A percentile compares a stretch with the other conserved stretches of the same genome.
phyloP scores from a whole-genome alignment of 768 basidiomycete genomes.

The Suillus americanus region DNA sequence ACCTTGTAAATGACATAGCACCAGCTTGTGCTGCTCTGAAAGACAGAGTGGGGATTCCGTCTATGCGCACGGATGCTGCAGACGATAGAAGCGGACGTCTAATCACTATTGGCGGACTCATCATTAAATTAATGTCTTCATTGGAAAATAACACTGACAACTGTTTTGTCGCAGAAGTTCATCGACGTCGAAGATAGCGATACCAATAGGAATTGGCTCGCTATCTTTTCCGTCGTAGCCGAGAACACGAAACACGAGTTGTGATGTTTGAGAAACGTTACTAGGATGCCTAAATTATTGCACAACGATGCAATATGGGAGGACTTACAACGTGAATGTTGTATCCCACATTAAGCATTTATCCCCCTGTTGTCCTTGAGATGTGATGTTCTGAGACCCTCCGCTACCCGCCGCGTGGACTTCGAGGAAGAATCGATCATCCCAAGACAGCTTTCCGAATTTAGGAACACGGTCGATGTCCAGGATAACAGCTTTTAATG shows the following conservation, averaged over 20 bases:
- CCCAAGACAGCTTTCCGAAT: neutral
- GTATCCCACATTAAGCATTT: neutral
- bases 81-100: neutral
- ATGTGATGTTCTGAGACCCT: neutral
- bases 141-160: neutral
- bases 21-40: neutral
- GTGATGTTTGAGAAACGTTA: neutral
- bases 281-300: neutral
- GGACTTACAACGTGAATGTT: conserved; percentile 1
- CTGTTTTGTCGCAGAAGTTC: neutral
- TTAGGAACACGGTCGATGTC: neutral
- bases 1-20: neutral
- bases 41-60: neutral
- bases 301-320: neutral
- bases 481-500: neutral
- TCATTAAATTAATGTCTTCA: neutral
- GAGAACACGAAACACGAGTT: neutral
- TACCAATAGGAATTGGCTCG: neutral
- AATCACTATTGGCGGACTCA: neutral
- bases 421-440: conserved; percentile 2
- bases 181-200: neutral
- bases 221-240: neutral
- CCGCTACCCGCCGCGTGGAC: neutral
- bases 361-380: neutral
- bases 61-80: neutral